Evolutionary conservation across 176 grass and related monocot genomes (phyloP).

Genomic region (Cenchrus americanus): DNA sequence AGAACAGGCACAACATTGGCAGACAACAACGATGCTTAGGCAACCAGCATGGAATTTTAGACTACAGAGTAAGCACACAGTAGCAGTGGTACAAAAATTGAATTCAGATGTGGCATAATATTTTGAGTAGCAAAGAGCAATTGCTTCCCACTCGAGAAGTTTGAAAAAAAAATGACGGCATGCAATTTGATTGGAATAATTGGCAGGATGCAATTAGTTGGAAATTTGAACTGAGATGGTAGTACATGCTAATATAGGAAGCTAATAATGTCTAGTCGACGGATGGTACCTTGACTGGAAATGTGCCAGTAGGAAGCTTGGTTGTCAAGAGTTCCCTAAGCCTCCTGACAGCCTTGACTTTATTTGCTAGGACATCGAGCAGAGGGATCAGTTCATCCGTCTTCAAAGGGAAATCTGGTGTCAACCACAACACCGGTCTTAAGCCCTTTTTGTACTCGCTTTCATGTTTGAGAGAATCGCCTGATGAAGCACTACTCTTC

Average conservation of each 20-base stretch:
- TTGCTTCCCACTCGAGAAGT: background rate
- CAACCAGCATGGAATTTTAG: background rate
- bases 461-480: slow-evolving; percentile 67
- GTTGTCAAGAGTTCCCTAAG: slow-evolving; percentile 94
- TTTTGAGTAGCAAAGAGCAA: background rate
- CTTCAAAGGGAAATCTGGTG: slow-evolving; percentile 92
- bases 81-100: background rate
- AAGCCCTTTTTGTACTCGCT: slow-evolving; percentile 97
- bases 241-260: background rate
- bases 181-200: slow-evolving; percentile 20
- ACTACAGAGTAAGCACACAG: background rate
- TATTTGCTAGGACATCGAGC: slow-evolving; percentile 95
- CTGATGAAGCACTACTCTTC: slow-evolving; percentile 64
- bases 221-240: slow-evolving; percentile 1
- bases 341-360: slow-evolving; percentile 97
- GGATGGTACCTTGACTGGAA: slow-evolving; percentile 85
- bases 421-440: slow-evolving; percentile 86
- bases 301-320: slow-evolving; percentile 85
- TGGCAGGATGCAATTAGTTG: background rate
- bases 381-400: slow-evolving; percentile 91
- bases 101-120: slow-evolving; percentile 23
- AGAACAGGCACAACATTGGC: background rate
- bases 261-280: background rate
- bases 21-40: background rate
- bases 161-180: slow-evolving; percentile 25